Conservation (phyloP, 2,329 filamentous ascomycete species). For the Trichoderma semiorbis region DNA sequence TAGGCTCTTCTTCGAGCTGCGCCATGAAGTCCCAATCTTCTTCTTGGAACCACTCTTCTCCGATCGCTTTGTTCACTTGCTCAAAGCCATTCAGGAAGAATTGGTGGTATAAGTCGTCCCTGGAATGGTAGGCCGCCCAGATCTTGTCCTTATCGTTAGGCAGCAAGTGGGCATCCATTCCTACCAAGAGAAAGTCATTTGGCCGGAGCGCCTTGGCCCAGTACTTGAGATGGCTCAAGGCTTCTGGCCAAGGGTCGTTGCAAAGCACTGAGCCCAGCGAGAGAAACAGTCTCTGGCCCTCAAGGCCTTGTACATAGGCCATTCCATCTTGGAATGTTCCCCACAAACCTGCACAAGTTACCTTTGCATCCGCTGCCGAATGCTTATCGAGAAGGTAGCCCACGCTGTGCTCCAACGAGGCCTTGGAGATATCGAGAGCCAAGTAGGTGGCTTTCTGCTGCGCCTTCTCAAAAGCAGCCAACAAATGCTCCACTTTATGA, state of each 20-base stretch:
- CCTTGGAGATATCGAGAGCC: slow-evolving; percentile 39
- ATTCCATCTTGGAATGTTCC: slow-evolving; percentile 39
- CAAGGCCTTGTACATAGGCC: slow-evolving; percentile 29
- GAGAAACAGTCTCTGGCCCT: slow-evolving; percentile 36
- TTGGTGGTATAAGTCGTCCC: slow-evolving; percentile 32
- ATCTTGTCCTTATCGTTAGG: slow-evolving; percentile 35
- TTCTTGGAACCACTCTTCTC: slow-evolving; percentile 34
- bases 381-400: slow-evolving; percentile 31
- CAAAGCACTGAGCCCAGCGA: slow-evolving; percentile 42
- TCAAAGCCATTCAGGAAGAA: slow-evolving; percentile 41
- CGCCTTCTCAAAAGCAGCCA: slow-evolving; percentile 34
- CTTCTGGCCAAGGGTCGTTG: slow-evolving; percentile 38
- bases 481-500: slow-evolving; percentile 38
- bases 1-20: slow-evolving; percentile 34
- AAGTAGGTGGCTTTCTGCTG: slow-evolving; percentile 34
- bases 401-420: slow-evolving; percentile 36
- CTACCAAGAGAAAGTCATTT: slow-evolving; percentile 37
- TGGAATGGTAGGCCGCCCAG: slow-evolving; percentile 40
- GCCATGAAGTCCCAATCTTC: slow-evolving; percentile 39
- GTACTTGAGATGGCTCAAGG: slow-evolving; percentile 33
- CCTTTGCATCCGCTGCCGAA: slow-evolving; percentile 24
- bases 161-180: slow-evolving; percentile 41
- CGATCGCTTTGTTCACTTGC: slow-evolving; percentile 36
- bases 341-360: slow-evolving; percentile 39
- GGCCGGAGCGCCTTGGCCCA: slow-evolving; percentile 37